A percentile compares a stretch with the other conserved stretches of the same genome.
Evolutionary conservation across 768 basidiomycete genomes (phyloP).

Genomic region (Calocera cornea): DNA sequence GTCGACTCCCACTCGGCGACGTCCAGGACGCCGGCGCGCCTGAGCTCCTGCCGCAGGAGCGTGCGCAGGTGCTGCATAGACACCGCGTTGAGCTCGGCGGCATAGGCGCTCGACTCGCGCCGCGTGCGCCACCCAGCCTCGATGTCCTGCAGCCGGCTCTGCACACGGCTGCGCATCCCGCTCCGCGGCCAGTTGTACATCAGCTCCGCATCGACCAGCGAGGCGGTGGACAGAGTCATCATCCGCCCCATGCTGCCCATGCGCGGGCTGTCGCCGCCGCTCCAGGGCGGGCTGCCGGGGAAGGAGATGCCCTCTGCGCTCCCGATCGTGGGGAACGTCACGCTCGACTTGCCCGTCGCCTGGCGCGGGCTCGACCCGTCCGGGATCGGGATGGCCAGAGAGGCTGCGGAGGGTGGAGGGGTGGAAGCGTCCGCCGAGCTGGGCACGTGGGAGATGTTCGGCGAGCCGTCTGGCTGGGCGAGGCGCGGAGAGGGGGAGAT

Average conservation of each 20-base stretch:
- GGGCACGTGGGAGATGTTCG: neutral
- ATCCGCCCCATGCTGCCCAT: slow-evolving; percentile 3
- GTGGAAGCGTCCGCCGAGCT: neutral
- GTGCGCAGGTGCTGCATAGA: slow-evolving; percentile 82
- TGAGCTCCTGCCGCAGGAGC: slow-evolving; percentile 85
- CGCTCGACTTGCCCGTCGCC: neutral
- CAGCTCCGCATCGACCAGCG: neutral
- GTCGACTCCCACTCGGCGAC: slow-evolving; percentile 79
- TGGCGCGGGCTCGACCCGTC: neutral
- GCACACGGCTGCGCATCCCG: slow-evolving; percentile 62
- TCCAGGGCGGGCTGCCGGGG: neutral
- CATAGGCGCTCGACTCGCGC: slow-evolving; percentile 83
- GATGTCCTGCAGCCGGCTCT: slow-evolving; percentile 45
- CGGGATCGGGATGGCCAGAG: neutral
- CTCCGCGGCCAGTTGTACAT: slow-evolving; percentile 2
- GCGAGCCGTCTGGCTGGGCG: neutral
- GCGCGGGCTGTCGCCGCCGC: neutral
- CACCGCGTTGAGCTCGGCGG: slow-evolving; percentile 67
- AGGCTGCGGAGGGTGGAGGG: neutral
- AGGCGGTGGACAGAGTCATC: neutral
- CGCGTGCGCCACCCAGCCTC: slow-evolving; percentile 75
- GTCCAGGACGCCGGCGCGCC: slow-evolving; percentile 67
- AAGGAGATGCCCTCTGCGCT: neutral
- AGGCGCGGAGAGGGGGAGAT: neutral
- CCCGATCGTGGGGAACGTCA: neutral